These are phyloP conservation scores for Leishmania gerbilli DNA, from an alignment of 208 protist genomes.

Conservation along the genomic window DNA sequence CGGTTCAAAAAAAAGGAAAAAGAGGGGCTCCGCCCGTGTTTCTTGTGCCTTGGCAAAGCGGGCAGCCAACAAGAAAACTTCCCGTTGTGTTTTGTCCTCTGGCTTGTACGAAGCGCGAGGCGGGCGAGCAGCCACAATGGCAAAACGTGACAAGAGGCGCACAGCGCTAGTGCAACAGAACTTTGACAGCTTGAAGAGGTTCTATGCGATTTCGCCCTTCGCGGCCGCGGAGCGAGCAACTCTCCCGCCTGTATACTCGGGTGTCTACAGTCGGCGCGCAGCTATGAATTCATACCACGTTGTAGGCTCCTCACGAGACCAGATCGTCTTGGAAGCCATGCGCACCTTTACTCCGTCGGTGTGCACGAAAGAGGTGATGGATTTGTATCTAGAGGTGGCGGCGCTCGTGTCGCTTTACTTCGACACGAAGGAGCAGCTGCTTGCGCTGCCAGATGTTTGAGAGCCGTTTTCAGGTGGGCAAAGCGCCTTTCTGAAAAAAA, in stretches of 20 bases:
- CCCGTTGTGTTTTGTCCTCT: background rate
- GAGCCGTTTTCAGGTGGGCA: background rate
- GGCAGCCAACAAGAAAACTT: background rate
- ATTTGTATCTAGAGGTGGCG: slow-evolving; percentile 72
- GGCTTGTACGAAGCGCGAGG: background rate
- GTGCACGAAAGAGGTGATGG: slow-evolving; percentile 70
- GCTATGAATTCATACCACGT: slow-evolving; percentile 66
- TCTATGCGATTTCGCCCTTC: slow-evolving; percentile 64
- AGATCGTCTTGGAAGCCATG: slow-evolving; percentile 76
- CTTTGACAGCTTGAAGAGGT: slow-evolving; percentile 79
- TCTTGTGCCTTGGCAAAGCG: background rate
- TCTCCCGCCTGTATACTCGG: slow-evolving; percentile 57
- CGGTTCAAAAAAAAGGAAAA: too few relatives aligned
- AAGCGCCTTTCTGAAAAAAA: background rate
- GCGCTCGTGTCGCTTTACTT: slow-evolving; percentile 83
- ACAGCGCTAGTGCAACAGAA: slow-evolving; percentile 54
- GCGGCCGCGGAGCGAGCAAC: slow-evolving; percentile 43
- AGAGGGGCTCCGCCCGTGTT: background rate
- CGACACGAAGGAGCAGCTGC: slow-evolving; percentile 67
- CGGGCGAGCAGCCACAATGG: slow-evolving; percentile 13
- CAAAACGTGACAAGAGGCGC: slow-evolving; percentile 38
- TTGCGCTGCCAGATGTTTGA: slow-evolving; percentile 38
- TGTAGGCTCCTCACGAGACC: slow-evolving; percentile 65
- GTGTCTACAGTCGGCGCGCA: slow-evolving; percentile 69
- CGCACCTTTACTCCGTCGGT: slow-evolving; percentile 61